Base-by-base conservation (phyloP, 2,329 filamentous ascomycete genomes). In the Fusarium dlaminii region DNA sequence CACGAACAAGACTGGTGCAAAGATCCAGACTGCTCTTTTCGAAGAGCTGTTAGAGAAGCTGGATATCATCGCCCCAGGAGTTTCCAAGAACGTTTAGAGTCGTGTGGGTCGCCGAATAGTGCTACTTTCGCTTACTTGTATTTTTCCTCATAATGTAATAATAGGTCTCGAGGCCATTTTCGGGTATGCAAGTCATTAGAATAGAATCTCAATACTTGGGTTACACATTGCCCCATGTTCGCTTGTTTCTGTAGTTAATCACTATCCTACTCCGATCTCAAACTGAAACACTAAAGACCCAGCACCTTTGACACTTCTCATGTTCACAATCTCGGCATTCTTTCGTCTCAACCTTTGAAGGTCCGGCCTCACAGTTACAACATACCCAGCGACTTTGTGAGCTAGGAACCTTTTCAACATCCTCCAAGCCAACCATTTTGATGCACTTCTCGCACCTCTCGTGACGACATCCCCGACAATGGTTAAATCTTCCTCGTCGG, bases 31-130 rank as follows among this genome's bases (percentile, higher is more conserved):
- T 42, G 78, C 71, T 8, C 75, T 84, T 4, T 82, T 78, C n/a
- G 54, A 74, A 1, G 82, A 84, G 63, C 63, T 85, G 11, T 34
- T 82, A 7, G 74, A 66, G 8, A 79, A 79, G 20, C 52, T 84
- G 14, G 83, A 85, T 5, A 15, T 1, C 1, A 70, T 78, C 8
- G 59, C 45, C 1, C 75, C 77, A 4, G 75, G 70, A 8, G 61
- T 68, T 2, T 51, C 66, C 0, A 54, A 48, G 15, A 51, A 11
- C 9, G 17, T 69, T 1, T 63, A 22, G 22, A 37, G 4, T 2
- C 11, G 4, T 22, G 27, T 3, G 1, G 5, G 2, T 27, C 3
- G 0, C 1, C 4, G 13, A 6, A 52, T 3, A 5, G 6, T 36
- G 4, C 9, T 22, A 7, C 2, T 17, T 27, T 20, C 6, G 18